Percentiles rank a stretch among this genome's conserved stretches.
phyloP scores from a whole-genome alignment of 371 early-diverging fungal genomes.

The Homolaphlyctis polyrhiza region DNA sequence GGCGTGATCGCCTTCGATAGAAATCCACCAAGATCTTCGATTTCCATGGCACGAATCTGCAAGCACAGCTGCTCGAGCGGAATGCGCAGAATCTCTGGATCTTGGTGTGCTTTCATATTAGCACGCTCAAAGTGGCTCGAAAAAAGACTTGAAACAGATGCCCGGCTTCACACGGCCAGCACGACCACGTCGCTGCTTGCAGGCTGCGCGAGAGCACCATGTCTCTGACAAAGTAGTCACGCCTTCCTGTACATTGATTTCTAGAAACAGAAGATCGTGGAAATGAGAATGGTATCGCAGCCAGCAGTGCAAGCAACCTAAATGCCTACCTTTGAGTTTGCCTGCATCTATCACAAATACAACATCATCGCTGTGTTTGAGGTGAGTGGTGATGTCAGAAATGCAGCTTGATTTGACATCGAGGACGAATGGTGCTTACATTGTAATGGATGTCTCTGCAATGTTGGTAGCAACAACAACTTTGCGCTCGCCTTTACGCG shows the following conservation, averaged over 20 bases:
- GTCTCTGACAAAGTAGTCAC: conserved; percentile 54
- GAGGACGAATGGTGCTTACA: conserved; percentile 13
- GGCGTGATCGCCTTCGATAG: conserved; percentile 13
- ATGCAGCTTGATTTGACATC: not conserved
- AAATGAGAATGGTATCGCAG: too few relatives aligned
- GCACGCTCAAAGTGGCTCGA: conserved; percentile 15
- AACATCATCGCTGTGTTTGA: conserved; percentile 53
- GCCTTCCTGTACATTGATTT: conserved; percentile 25
- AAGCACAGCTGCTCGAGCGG: conserved; percentile 71
- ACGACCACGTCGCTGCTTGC: conserved; percentile 87
- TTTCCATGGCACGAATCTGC: conserved; percentile 34
- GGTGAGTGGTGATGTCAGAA: not conserved
- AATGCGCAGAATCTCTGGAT: conserved; percentile 74
- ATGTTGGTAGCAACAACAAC: conserved; percentile 90
- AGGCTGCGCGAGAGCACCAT: conserved; percentile 77
- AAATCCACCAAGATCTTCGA: conserved; percentile 22
- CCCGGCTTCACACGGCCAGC: conserved; percentile 65
- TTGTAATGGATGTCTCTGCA: conserved; percentile 83
- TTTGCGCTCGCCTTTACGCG: conserved; percentile 62
- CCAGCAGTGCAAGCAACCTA: not conserved
- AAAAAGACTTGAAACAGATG: conserved; percentile 28
- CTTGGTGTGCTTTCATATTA: conserved; percentile 18
- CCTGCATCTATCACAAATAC: conserved; percentile 93
- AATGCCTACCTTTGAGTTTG: conserved; percentile 54
- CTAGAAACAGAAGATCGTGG: conserved; percentile 5